Conservation (phyloP, 139 green algal species). For the Picochlorum sp. region DNA sequence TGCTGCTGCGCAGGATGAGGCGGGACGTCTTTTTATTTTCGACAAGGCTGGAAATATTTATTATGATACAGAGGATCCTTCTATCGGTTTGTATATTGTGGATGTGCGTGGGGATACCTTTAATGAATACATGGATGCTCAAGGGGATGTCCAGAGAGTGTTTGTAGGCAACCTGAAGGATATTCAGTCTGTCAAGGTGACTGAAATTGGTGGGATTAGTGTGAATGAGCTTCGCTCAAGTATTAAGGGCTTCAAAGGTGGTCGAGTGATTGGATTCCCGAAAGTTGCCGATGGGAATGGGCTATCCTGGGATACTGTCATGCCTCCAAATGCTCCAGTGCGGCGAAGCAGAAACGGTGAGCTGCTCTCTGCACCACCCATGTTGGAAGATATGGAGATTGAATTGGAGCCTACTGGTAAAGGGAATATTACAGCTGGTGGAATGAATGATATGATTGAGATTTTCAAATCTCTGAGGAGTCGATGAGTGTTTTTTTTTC, state of each 20-base stretch:
- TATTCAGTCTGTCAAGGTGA: constrained; percentile 17
- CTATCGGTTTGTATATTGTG: constrained; percentile 36
- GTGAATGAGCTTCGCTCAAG: constrained; percentile 14
- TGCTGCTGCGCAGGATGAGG: constrained; percentile 20
- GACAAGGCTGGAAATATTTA: constrained; percentile 44
- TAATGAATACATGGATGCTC: constrained; percentile 32
- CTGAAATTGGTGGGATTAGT: constrained; percentile 29
- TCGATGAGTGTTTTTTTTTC: not conserved
- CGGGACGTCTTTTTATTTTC: constrained; percentile 33
- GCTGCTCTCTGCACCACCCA: constrained; percentile 6
- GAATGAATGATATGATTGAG: not conserved
- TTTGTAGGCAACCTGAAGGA: constrained; percentile 34
- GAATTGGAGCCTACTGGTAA: constrained; percentile 13
- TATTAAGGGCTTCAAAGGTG: constrained; percentile 12
- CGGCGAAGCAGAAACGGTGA: not conserved
- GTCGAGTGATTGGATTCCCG: constrained; percentile 19
- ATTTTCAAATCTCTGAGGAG: constrained; percentile 3
- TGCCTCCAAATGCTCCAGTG: constrained; percentile 27
- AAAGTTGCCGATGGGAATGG: not conserved
- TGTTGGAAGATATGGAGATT: constrained; percentile 36
- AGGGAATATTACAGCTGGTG: not conserved
- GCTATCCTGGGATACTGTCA: constrained; percentile 7
- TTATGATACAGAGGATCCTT: constrained; percentile 38
- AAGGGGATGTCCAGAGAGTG: constrained; percentile 16
- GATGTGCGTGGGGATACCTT: constrained; percentile 14